These are phyloP conservation scores for Pseudoscleropodium purum DNA, from an alignment of 225 moss, liverwort and hornwort genomes.

Conservation along the genomic window DNA sequence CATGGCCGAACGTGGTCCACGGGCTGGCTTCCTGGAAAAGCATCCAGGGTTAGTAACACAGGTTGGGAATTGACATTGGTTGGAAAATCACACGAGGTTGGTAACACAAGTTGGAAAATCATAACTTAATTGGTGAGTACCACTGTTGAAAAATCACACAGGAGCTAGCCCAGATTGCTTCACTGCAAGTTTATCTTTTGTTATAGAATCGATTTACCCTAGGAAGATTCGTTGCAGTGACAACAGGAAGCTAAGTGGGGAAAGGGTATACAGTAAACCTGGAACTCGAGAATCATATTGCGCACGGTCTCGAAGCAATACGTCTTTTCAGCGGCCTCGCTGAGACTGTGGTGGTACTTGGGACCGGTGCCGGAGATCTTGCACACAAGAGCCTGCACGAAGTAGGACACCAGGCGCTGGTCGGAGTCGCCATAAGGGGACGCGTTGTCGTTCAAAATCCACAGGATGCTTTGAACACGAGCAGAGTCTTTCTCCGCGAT, in stretches of 20 bases:
- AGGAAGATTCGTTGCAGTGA: neutral
- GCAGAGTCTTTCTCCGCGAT: conserved; percentile 35
- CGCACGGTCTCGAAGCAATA: conserved; percentile 75
- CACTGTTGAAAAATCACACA: neutral
- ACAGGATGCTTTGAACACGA: conserved; percentile 45
- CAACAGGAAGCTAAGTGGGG: neutral
- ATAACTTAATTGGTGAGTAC: neutral
- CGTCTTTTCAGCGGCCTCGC: conserved; percentile 53
- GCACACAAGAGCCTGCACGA: conserved; percentile 71
- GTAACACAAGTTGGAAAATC: neutral
- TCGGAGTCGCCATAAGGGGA: conserved; percentile 65
- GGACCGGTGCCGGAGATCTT: conserved; percentile 58
- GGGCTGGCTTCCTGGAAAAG: conserved; percentile 59
- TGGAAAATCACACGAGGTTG: neutral
- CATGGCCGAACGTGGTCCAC: conserved; percentile 84
- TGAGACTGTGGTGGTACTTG: conserved; percentile 38
- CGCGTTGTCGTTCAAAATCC: conserved; percentile 64
- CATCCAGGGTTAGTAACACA: neutral
- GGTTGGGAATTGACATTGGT: neutral
- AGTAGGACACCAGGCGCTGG: conserved; percentile 61
- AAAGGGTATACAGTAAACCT: neutral
- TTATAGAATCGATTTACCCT: neutral
- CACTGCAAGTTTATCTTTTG: neutral
- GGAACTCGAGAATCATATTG: conserved; percentile 74
- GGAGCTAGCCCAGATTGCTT: neutral